Evolutionary conservation across 164 flowering plant genomes (phyloP).

Genomic region (Umbellularia californica): DNA sequence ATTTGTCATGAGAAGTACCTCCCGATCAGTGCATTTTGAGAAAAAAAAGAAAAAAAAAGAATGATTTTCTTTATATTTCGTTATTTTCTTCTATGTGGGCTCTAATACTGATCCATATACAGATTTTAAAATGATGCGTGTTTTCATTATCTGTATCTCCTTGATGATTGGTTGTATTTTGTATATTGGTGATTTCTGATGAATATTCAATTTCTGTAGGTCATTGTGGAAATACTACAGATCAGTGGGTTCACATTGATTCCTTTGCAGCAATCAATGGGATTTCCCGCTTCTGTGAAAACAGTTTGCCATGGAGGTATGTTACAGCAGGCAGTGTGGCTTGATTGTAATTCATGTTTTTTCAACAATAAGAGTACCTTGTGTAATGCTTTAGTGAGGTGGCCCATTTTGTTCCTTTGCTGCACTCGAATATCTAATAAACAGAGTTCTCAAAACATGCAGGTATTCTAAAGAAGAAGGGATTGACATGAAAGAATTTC

Average conservation of each 20-base stretch:
- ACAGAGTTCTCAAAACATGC: neutral
- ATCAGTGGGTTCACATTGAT: slow-evolving; percentile 82
- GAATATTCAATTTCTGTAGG: slow-evolving; percentile 33
- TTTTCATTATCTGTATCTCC: neutral
- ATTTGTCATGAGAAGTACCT: neutral
- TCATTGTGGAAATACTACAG: slow-evolving; percentile 25
- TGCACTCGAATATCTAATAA: neutral
- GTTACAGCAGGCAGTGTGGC: neutral
- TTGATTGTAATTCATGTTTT: neutral
- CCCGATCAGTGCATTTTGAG: neutral
- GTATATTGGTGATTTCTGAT: neutral
- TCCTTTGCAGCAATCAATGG: slow-evolving; percentile 97
- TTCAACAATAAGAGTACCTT: neutral
- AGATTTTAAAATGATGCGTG: neutral
- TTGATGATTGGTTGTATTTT: neutral
- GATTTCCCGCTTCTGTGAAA: slow-evolving; percentile 87
- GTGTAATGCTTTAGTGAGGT: neutral
- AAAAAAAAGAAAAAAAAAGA: too few relatives aligned
- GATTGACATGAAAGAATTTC: slow-evolving; percentile 47
- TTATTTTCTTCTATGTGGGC: neutral
- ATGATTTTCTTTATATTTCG: neutral
- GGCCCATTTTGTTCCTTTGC: neutral
- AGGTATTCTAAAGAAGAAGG: slow-evolving; percentile 98
- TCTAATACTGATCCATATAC: neutral
- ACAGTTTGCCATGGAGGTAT: slow-evolving; percentile 78